phyloP scores from a whole-genome alignment of 2,329 filamentous ascomycete genomes.

The Beauveria australis region DNA sequence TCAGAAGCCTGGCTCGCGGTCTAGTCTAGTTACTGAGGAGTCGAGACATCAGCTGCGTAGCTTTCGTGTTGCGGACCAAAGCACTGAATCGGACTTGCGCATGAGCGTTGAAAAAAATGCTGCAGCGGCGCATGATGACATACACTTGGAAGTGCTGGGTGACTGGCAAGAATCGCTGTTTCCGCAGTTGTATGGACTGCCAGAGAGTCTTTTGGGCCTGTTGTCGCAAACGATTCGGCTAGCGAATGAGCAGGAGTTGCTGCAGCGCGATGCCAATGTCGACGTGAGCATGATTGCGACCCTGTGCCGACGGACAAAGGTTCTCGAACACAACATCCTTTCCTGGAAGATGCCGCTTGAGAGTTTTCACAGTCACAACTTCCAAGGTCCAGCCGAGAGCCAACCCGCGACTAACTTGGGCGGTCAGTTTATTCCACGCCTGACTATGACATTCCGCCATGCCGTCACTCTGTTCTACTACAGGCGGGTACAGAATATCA shows the following conservation, averaged over 20 bases:
- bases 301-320: not conserved
- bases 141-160: constrained; percentile 2
- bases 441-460: not conserved
- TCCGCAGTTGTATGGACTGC: not conserved
- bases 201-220: constrained; percentile 1
- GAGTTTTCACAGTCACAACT: not conserved
- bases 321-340: not conserved
- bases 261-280: not conserved
- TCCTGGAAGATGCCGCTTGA: not conserved
- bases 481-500: constrained; percentile 3
- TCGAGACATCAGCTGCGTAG: constrained; percentile 2
- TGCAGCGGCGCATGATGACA: not conserved
- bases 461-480: constrained; percentile 4
- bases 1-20: not conserved
- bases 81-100: constrained; percentile 1
- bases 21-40: not conserved
- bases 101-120: not conserved
- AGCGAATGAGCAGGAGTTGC: constrained; percentile 6
- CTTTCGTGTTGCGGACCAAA: constrained; percentile 3
- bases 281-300: not conserved
- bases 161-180: not conserved
- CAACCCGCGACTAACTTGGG: not conserved
- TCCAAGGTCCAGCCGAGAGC: too few relatives aligned
- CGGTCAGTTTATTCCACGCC: not conserved
- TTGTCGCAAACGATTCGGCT: constrained; percentile 6